A percentile compares a stretch with the other conserved stretches of the same genome.
These are phyloP conservation scores for Mycena maculata DNA, from an alignment of 768 basidiomycete species.

Conservation along the genomic window DNA sequence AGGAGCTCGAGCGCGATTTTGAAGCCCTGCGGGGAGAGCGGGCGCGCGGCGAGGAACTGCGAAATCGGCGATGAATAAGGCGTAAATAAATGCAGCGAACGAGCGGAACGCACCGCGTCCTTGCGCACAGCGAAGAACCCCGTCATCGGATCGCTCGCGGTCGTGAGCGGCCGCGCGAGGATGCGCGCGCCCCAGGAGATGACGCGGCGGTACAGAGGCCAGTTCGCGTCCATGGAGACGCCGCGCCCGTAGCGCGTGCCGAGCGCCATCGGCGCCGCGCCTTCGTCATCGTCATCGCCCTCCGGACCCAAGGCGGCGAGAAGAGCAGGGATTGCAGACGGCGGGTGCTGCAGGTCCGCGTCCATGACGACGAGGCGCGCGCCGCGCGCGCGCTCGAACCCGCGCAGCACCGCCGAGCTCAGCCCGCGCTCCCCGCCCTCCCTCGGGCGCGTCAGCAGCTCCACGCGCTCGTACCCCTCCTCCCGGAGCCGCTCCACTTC, in stretches of 20 bases:
- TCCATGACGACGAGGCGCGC: slow-evolving; percentile 18
- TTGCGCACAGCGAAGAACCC: slow-evolving; percentile 20
- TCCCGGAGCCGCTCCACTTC: background rate
- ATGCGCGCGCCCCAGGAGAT: slow-evolving; percentile 17
- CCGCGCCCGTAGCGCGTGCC: slow-evolving; percentile 24
- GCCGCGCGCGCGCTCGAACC: slow-evolving; percentile 20
- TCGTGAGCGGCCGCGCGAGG: slow-evolving; percentile 19
- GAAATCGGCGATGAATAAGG: background rate
- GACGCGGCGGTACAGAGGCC: slow-evolving; percentile 18
- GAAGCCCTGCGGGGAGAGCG: slow-evolving; percentile 21
- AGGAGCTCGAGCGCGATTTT: slow-evolving; percentile 29
- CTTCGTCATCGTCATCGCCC: background rate
- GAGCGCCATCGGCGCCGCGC: slow-evolving; percentile 7
- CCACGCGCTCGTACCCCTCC: slow-evolving; percentile 4
- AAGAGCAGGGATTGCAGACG: background rate
- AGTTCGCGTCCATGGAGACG: slow-evolving; percentile 16
- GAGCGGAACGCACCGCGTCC: slow-evolving; percentile 19
- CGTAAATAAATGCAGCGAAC: background rate
- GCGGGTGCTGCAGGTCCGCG: slow-evolving; percentile 18
- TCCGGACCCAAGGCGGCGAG: background rate
- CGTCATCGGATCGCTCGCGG: slow-evolving; percentile 20
- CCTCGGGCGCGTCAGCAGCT: background rate
- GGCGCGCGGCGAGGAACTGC: background rate
- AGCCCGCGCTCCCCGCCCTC: background rate
- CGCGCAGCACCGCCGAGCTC: slow-evolving; percentile 3